Evolutionary conservation across 768 basidiomycete genomes (phyloP).

Genomic region (Rhizopogon salebrosus): DNA sequence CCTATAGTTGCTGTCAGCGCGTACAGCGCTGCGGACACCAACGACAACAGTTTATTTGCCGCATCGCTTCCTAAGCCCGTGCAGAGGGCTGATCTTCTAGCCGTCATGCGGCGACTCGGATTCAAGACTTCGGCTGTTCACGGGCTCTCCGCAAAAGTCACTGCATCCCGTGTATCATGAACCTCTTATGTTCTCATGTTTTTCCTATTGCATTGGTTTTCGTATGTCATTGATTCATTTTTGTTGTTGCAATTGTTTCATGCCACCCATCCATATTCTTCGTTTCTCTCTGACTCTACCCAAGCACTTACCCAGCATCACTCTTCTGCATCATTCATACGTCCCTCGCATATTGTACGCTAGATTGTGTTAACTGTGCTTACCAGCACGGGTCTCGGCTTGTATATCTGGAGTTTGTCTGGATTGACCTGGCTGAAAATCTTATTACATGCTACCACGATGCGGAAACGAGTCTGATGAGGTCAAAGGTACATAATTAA

Average conservation of each 20-base stretch:
- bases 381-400: constrained; percentile 6
- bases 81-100: constrained; percentile 80
- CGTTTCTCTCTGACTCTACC: constrained; percentile 16
- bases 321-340: constrained; percentile 9
- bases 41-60: constrained; percentile 67
- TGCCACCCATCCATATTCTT: constrained; percentile 28
- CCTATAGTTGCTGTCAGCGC: constrained; percentile 92
- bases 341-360: constrained; percentile 41
- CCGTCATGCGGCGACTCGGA: constrained; percentile 79
- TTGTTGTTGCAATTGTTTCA: constrained; percentile 25
- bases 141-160: constrained; percentile 51
- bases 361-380: constrained; percentile 29
- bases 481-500: neutral
- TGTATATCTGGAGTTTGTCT: constrained; percentile 8
- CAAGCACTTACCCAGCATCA: constrained; percentile 26
- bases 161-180: constrained; percentile 31
- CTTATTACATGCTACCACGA: neutral
- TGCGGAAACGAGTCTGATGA: neutral
- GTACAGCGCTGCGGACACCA: constrained; percentile 68
- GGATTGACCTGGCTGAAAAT: neutral
- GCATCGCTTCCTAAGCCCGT: constrained; percentile 86
- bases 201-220: constrained; percentile 19
- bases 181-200: constrained; percentile 11
- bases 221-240: constrained; percentile 11
- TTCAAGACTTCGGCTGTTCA: constrained; percentile 82